phyloP scores from a whole-genome alignment of 352 stramenopile species.

The Globisporangium alternatum region DNA sequence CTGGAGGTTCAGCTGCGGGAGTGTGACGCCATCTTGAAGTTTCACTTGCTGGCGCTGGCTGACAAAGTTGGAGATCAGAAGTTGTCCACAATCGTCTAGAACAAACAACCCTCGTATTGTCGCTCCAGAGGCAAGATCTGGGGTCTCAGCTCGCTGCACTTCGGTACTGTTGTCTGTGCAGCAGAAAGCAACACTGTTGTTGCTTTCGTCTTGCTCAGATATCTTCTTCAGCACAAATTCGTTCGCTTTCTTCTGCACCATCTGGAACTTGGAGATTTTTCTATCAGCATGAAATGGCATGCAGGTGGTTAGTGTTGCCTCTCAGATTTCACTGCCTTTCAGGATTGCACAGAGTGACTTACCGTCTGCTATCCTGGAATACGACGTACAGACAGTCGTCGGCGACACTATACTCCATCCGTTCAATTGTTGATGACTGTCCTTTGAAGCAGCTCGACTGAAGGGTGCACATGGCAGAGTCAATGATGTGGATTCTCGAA shows the following conservation, averaged over 20 bases:
- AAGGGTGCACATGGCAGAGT: constrained; percentile 32
- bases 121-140: background rate
- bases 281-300: constrained; percentile 9
- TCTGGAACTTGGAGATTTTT: constrained; percentile 28
- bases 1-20: constrained; percentile 14
- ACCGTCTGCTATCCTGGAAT: constrained; percentile 31
- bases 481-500: constrained; percentile 30
- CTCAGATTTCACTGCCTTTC: background rate
- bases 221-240: constrained; percentile 25
- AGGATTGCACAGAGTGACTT: background rate
- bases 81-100: constrained; percentile 30
- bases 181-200: constrained; percentile 29
- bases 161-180: constrained; percentile 5
- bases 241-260: constrained; percentile 26
- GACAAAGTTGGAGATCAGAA: constrained; percentile 19
- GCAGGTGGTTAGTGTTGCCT: background rate
- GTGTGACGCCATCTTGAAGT: background rate
- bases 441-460: constrained; percentile 23
- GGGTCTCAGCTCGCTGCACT: constrained; percentile 6
- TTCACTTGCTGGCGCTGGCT: background rate
- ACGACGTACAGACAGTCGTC: constrained; percentile 32
- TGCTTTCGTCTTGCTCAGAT: constrained; percentile 24
- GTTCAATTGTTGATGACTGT: constrained; percentile 26
- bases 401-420: constrained; percentile 25
- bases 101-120: constrained; percentile 17